These are phyloP conservation scores for Chytriomyces sp. DNA, from an alignment of 192 early-diverging fungal genomes.

Conservation along the genomic window DNA sequence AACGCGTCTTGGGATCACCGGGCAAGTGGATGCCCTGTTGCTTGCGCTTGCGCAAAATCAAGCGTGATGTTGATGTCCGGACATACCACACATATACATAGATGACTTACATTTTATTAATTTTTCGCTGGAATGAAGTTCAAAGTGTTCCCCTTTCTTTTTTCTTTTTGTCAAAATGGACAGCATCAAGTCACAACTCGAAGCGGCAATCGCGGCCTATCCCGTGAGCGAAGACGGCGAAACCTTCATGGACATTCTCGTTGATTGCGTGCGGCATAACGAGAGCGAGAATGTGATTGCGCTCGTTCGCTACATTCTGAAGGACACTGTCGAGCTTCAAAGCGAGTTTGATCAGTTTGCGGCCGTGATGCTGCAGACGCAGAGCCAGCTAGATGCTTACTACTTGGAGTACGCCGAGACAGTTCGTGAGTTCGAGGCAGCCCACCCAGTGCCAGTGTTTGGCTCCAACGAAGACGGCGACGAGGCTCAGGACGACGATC, in stretches of 20 bases:
- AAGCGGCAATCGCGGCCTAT: neutral
- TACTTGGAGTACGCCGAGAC: neutral
- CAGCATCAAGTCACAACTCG: neutral
- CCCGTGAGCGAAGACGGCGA: constrained; percentile 21
- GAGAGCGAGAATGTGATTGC: constrained; percentile 72
- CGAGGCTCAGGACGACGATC: constrained; percentile 1
- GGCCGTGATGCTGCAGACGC: neutral
- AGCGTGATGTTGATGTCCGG: neutral
- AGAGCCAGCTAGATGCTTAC: constrained; percentile 7
- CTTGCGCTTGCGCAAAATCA: neutral
- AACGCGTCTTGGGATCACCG: neutral
- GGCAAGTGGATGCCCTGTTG: neutral
- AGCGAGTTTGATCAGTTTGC: neutral
- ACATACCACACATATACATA: neutral
- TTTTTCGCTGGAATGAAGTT: too few species aligned
- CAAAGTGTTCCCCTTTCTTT: neutral
- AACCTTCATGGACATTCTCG: constrained; percentile 57
- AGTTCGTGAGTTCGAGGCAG: neutral
- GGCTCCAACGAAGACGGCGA: neutral
- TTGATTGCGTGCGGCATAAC: constrained; percentile 74
- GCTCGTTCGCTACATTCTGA: constrained; percentile 34
- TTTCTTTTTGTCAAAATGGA: neutral
- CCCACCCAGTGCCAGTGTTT: constrained; percentile 2
- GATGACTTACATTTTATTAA: too few species aligned
- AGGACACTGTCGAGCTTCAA: neutral